These are phyloP conservation scores for Aspergillus ochraceoroseus DNA, from an alignment of 2,329 filamentous ascomycete species.

Conservation along the genomic window DNA sequence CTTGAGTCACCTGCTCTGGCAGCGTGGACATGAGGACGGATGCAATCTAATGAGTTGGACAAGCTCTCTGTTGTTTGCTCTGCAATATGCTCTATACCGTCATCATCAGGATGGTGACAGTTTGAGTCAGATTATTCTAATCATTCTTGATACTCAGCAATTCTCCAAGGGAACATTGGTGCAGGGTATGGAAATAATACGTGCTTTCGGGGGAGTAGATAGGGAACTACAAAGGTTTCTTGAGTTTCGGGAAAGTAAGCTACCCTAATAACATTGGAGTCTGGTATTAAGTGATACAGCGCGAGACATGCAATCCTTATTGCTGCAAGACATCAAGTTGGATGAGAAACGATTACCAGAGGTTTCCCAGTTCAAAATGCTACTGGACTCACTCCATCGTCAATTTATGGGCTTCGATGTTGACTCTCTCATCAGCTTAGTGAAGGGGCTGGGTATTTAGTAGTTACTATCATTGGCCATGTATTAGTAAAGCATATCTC, in stretches of 20 bases:
- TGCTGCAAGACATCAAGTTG: neutral
- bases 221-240: constrained; percentile 3
- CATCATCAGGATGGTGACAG: constrained; percentile 2
- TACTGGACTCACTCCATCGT: constrained; percentile 1
- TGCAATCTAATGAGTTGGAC: constrained; percentile 17
- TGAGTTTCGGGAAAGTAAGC: constrained; percentile 1
- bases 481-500: too few relatives aligned
- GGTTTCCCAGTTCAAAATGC: constrained; percentile 4
- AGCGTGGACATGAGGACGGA: neutral
- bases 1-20: constrained; percentile 9
- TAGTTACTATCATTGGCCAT: too few relatives aligned
- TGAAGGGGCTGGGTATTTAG: neutral
- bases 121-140: constrained; percentile 6
- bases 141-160: constrained; percentile 8
- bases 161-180: constrained; percentile 12
- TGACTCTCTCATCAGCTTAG: neutral
- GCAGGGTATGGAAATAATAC: constrained; percentile 14
- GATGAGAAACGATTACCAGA: constrained; percentile 5
- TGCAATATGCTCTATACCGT: constrained; percentile 12
- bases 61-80: constrained; percentile 13
- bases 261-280: neutral
- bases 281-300: neutral
- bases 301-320: neutral
- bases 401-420: neutral
- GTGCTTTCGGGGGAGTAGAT: neutral